Evolutionary conservation across 2,329 filamentous ascomycete species (phyloP), one percentile per base, ranked within the genome.

Genomic region (Nigrograna mackinnonii): DNA sequence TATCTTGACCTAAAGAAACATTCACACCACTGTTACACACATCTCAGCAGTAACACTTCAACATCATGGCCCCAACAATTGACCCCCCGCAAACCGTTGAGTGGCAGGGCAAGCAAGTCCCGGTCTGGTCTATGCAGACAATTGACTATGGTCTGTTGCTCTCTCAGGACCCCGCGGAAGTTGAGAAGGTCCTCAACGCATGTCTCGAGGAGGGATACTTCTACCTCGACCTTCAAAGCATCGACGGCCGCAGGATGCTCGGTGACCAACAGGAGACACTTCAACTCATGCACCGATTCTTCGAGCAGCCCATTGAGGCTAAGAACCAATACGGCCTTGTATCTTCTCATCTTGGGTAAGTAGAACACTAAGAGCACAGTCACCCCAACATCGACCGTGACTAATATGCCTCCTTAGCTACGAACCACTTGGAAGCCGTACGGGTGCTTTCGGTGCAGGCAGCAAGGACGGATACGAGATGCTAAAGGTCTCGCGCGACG

Each of bases 301-400:
- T 81, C 48, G 73, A 73, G 22, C 60, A 72, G 0, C 76, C 78
- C 0, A 58, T 79, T 13, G 78, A 80, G 64, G 71, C 67, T 31
- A 81, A 81, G 74, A 81, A 80, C 56, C 73, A 81, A 56, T 79
- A 74, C 52, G 78, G 78, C 3, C 73, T 81, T 5, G 70, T 80
- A 35, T 73, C 75, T 18, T 73, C 77, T 4, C 77, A 80, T 59
- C 70, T 79, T 19, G 78, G 77, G 65, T 77, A 60, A 47, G 67
- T 57, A 12, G 1, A n/a, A n/a, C n/a, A n/a, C n/a, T n/a, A n/a
- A n/a, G n/a, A n/a, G n/a, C n/a, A n/a, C n/a, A n/a, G n/a, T n/a
- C n/a, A n/a, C n/a, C n/a, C n/a, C n/a, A n/a, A n/a, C n/a, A n/a
- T n/a, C n/a, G n/a, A n/a, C n/a, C n/a, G n/a, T n/a, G n/a, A n/a